Conservation (phyloP, 202 grass and related monocot species). For the Elaeis oleifera region DNA sequence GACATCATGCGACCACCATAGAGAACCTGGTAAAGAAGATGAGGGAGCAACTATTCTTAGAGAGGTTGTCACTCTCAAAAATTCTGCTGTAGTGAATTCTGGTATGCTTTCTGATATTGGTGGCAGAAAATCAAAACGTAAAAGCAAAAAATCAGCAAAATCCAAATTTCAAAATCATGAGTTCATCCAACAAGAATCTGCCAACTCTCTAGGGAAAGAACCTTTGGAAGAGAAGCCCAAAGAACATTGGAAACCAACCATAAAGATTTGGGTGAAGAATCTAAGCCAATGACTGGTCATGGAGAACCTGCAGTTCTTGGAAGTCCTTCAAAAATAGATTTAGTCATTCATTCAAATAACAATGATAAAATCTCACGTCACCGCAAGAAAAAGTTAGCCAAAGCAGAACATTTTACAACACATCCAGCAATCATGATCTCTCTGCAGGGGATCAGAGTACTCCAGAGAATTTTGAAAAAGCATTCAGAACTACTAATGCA, state of each 20-base stretch:
- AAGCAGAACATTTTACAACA: background rate
- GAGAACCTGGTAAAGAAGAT: background rate
- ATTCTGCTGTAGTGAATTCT: conserved; percentile 15
- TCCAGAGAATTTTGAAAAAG: conserved; percentile 1
- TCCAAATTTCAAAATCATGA: conserved; percentile 30
- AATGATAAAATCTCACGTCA: background rate
- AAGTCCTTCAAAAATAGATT: background rate
- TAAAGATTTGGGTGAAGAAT: conserved; percentile 11
- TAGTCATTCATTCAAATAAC: background rate
- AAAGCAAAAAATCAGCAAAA: conserved; percentile 33
- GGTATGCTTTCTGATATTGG: background rate
- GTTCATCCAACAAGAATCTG: conserved; percentile 9
- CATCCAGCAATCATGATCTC: background rate
- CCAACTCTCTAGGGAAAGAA: background rate
- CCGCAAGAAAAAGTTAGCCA: conserved; percentile 8
- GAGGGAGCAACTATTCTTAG: conserved; percentile 10
- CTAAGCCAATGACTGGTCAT: background rate
- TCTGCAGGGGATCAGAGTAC: background rate
- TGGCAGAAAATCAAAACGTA: conserved; percentile 21
- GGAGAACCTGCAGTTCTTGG: background rate
- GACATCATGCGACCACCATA: background rate
- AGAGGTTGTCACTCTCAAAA: conserved; percentile 24
- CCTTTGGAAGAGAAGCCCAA: background rate
- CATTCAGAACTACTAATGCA: background rate
- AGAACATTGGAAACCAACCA: background rate